Evolutionary conservation across 768 basidiomycete genomes (phyloP).

Genomic region (Russula emetica): DNA sequence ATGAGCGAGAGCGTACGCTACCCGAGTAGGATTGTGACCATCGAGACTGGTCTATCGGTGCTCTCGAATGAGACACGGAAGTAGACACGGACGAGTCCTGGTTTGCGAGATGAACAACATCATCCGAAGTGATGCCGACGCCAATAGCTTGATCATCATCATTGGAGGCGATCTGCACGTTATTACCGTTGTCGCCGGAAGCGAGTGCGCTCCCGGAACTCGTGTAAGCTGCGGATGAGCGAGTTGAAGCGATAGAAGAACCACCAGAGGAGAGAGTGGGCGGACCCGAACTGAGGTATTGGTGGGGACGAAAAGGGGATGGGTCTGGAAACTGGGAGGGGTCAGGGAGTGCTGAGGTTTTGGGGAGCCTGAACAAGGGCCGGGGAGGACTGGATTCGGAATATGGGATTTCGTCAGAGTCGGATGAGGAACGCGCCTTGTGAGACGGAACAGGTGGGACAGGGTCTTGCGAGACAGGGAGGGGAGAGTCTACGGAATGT

Average conservation of each 20-base stretch:
- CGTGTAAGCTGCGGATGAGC: conserved; percentile 77
- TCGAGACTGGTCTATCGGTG: conserved; percentile 57
- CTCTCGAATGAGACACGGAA: conserved; percentile 45
- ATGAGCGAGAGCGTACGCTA: conserved; percentile 64
- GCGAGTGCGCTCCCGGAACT: conserved; percentile 60
- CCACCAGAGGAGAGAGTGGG: conserved; percentile 67
- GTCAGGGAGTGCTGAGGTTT: conserved; percentile 52
- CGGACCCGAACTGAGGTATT: conserved; percentile 41
- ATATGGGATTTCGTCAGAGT: conserved; percentile 39
- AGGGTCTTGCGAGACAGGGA: conserved; percentile 29
- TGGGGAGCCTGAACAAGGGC: conserved; percentile 40
- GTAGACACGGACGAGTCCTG: conserved; percentile 47
- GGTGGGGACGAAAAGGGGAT: conserved; percentile 56
- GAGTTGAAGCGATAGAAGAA: conserved; percentile 65
- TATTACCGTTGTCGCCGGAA: conserved; percentile 53
- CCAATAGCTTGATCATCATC: conserved; percentile 53
- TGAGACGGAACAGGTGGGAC: conserved; percentile 35
- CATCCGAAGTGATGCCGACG: conserved; percentile 62
- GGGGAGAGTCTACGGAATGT: conserved; percentile 34
- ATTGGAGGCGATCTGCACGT: conserved; percentile 60
- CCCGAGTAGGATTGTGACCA: conserved; percentile 73
- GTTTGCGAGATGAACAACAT: conserved; percentile 56
- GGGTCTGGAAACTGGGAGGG: conserved; percentile 69
- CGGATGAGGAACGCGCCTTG: conserved; percentile 40
- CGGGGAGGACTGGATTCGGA: conserved; percentile 36